Evolutionary conservation across 2,329 filamentous ascomycete genomes (phyloP), one percentile per base, ranked within the genome.

Genomic region (Tricladium varicosporioides): DNA sequence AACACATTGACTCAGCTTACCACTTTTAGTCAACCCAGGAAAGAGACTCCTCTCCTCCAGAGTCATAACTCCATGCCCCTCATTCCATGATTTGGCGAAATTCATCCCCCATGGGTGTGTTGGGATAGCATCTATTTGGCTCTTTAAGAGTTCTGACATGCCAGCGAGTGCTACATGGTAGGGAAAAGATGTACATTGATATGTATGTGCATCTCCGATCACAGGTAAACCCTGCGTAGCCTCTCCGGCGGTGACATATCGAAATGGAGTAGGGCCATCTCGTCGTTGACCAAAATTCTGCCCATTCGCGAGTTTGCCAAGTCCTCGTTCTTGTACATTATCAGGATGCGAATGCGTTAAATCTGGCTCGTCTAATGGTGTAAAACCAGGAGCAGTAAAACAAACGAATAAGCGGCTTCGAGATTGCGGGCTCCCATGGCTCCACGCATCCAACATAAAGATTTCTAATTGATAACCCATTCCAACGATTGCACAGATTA

Each of bases 401-500:
- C 80, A 76, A 1, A 94, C 77, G 58, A 95, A 91, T 0, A 93
- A 75, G 5, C 91, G 79, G 2, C 78, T 81, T 4, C 91, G 80
- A 2, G 73, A 75, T 67, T 94, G 89, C 0, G 84, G 74, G 1
- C 85, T 83, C 1, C 89, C 88, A 60, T 81, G 84, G 0, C 81
- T 82, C 78, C 87, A 91, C 0, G 88, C 81, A 61, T 92, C 88
- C 16, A 89, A 75, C 0, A 87, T 75, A 55, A 85, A 83, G 40
- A 89, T 79, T 43, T 87, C 82, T 0, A 84, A 76, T 66, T 95
- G 90, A 63, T 94, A 95, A 0, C 89, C 90, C 60, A 94, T 76
- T 0, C 86, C 88, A 0, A 93, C 86, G 0, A 94, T 73, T 0
- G 85, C 80, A 60, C 87, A 89, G 9, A 94, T 76, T 0, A 94